phyloP scores from a whole-genome alignment of 805 yeast genomes.

The Wickerhamomyces pijperi region DNA sequence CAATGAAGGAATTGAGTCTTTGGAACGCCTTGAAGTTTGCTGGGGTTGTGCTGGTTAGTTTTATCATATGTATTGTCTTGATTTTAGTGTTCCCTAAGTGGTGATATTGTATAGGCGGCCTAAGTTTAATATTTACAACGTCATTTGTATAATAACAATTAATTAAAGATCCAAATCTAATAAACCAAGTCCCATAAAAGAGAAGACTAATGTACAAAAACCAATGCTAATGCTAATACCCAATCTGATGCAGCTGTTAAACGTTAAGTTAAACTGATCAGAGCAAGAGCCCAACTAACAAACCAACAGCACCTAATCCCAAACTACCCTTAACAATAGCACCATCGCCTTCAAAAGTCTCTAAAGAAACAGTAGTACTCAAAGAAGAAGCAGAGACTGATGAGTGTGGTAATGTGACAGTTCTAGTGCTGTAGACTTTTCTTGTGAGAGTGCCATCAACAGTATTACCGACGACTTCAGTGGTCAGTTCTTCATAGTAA shows the following conservation, averaged over 20 bases:
- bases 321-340: not conserved
- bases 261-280: too few relatives aligned
- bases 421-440: not conserved
- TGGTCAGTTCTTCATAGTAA: not conserved
- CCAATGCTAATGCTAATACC: too few relatives aligned
- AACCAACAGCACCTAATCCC: not conserved
- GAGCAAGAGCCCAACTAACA: too few relatives aligned
- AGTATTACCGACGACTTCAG: not conserved
- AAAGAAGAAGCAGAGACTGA: not conserved
- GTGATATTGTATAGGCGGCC: too few relatives aligned
- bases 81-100: slow-evolving; percentile 29
- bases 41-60: slow-evolving; percentile 17
- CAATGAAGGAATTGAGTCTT: slow-evolving; percentile 19
- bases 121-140: too few relatives aligned
- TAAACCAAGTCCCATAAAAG: too few relatives aligned
- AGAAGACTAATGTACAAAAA: too few relatives aligned
- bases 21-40: slow-evolving; percentile 20
- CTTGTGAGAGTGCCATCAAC: not conserved
- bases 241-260: too few relatives aligned
- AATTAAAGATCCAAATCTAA: too few relatives aligned
- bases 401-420: not conserved
- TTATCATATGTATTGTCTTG: slow-evolving; percentile 22
- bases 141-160: too few relatives aligned
- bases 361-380: not conserved
- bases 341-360: not conserved